Conservation (phyloP, 306 rosid genomes). For the Mucuna pruriens region DNA sequence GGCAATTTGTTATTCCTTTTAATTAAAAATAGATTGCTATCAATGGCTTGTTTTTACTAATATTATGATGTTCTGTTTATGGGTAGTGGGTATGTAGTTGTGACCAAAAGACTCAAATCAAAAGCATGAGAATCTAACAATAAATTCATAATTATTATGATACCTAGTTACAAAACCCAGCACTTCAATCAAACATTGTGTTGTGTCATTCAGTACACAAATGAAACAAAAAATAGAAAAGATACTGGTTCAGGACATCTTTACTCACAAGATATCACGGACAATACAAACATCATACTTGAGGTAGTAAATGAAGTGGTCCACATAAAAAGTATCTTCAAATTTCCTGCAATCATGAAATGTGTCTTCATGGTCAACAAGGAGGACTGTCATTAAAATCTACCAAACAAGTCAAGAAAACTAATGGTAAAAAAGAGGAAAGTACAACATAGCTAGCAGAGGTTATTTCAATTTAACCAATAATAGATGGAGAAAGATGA, state of each 20-base stretch:
- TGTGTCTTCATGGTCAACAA: slow-evolving; percentile 11
- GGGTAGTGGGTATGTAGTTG: neutral
- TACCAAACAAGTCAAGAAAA: neutral
- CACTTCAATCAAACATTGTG: slow-evolving; percentile 6
- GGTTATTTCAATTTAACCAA: too few species aligned
- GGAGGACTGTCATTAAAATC: slow-evolving; percentile 3
- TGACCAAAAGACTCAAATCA: too few species aligned
- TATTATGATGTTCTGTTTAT: neutral
- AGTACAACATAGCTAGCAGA: too few species aligned
- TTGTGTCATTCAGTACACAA: neutral
- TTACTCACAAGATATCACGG: slow-evolving; percentile 69
- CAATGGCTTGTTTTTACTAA: neutral
- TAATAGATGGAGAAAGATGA: too few species aligned
- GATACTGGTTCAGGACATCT: slow-evolving; percentile 2
- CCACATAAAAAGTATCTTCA: slow-evolving; percentile 93
- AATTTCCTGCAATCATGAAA: slow-evolving; percentile 74
- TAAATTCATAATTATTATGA: too few species aligned
- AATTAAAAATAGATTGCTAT: slow-evolving; percentile 20
- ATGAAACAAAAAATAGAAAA: slow-evolving; percentile 3
- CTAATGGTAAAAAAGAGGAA: too few species aligned
- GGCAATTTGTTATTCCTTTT: neutral
- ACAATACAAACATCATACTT: slow-evolving; percentile 87
- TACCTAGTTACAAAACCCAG: too few species aligned
- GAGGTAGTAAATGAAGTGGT: slow-evolving; percentile 92
- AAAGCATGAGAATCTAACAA: too few species aligned